Conservation (phyloP, 805 yeast genomes). For the Debaryomyces tyrocola region DNA sequence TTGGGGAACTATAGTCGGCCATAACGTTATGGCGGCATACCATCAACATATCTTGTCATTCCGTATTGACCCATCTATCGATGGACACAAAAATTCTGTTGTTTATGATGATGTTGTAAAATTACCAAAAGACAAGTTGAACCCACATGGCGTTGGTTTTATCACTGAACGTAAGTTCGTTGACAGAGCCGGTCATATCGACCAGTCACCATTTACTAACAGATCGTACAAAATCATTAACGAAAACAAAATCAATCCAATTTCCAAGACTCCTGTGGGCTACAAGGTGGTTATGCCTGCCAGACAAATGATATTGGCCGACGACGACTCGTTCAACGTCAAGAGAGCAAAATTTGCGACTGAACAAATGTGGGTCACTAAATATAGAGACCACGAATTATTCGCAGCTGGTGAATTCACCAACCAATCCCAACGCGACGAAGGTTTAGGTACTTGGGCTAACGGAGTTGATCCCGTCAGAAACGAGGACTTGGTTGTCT, state of each 20-base stretch:
- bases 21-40: slow-evolving; percentile 79
- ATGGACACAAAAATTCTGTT: slow-evolving; percentile 77
- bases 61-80: slow-evolving; percentile 80
- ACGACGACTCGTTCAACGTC: slow-evolving; percentile 59
- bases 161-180: slow-evolving; percentile 59
- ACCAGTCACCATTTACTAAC: slow-evolving; percentile 73
- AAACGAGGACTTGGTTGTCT: slow-evolving; percentile 72
- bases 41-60: slow-evolving; percentile 80
- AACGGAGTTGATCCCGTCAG: slow-evolving; percentile 66
- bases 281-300: slow-evolving; percentile 76
- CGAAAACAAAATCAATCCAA: slow-evolving; percentile 68
- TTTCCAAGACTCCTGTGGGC: slow-evolving; percentile 71
- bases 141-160: slow-evolving; percentile 73
- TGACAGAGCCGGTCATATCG: slow-evolving; percentile 70
- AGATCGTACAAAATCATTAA: slow-evolving; percentile 75
- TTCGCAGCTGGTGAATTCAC: slow-evolving; percentile 87
- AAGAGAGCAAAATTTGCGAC: slow-evolving; percentile 77
- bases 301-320: slow-evolving; percentile 71
- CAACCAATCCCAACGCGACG: slow-evolving; percentile 70
- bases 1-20: slow-evolving; percentile 76
- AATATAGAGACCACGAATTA: slow-evolving; percentile 68
- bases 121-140: slow-evolving; percentile 53
- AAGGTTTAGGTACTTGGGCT: slow-evolving; percentile 73
- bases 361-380: slow-evolving; percentile 80
- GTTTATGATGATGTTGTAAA: slow-evolving; percentile 67